Evolutionary conservation across 371 early-diverging fungal species (phyloP), one percentile per base, ranked within the genome.

Genomic region (Haplosporangium sp.): DNA sequence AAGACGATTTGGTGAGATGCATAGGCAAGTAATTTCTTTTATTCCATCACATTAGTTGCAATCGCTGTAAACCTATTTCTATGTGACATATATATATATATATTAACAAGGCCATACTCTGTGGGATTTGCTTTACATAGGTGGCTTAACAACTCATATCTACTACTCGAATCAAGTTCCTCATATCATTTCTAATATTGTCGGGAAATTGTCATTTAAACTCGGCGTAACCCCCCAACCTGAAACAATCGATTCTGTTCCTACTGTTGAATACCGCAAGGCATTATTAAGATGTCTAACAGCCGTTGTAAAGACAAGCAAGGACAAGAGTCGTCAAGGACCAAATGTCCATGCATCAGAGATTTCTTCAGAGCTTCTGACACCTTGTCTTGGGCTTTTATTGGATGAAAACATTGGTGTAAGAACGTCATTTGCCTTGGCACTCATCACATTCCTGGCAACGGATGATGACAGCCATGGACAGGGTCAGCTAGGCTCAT

Each of bases 141-240:
- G 91, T 61, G 93, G 94, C 0, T 86, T 97, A 48, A 94, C 92
- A 5, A 90, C 88, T 8, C 92, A 94, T 59, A 89, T 93, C 17
- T 94, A 94, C 63, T 97, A 97, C 77, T 86, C 91, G 13, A 93
- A 92, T 72, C 97, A 96, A 79, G 81, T 93, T 27, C 90, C 90
- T 55, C 96, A 97, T 76, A 92, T 97, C 69, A 82, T 93, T 15
- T 85, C 89, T 1, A 93, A 91, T 68, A 75, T 97, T 3, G 87
- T 94, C 45, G 87, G 91, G 72, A 89, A 92, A 61, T 73, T 94
- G 6, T 71, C 82, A 2, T 65, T 58, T 60, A 77, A 87, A 39
- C 67, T 89, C 6, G 83, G 78, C 17, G 72, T 83, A 5, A 63
- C 76, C 3, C 67, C 85, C 1, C 77, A 83, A 17, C 72, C 72